A percentile compares a stretch with the other conserved stretches of the same genome.
Conservation (phyloP, 768 basidiomycete species). For the Russula griseocarnosa region DNA sequence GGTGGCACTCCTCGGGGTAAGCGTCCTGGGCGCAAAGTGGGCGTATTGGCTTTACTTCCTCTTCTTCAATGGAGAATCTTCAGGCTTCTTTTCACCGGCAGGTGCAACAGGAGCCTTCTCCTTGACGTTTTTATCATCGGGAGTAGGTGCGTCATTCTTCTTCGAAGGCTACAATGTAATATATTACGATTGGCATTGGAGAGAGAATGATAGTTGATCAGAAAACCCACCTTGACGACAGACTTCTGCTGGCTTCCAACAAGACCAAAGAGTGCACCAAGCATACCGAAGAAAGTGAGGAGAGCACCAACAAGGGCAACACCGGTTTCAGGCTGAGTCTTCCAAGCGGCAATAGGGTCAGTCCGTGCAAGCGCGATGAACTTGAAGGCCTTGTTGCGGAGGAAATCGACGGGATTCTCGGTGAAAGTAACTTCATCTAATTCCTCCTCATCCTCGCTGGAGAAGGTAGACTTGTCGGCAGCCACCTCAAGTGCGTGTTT, state of each 20-base stretch:
- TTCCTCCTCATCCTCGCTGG: slow-evolving; percentile 42
- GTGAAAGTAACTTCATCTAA: slow-evolving; percentile 50
- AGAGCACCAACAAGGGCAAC: slow-evolving; percentile 68
- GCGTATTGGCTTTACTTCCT: slow-evolving; percentile 49
- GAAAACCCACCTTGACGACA: slow-evolving; percentile 55
- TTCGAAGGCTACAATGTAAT: slow-evolving; percentile 52
- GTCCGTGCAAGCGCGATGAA: slow-evolving; percentile 76
- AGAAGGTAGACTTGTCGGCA: slow-evolving; percentile 46
- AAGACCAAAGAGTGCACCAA: slow-evolving; percentile 75
- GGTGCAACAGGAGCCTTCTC: slow-evolving; percentile 64
- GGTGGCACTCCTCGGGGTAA: neutral
- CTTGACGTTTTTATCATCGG: slow-evolving; percentile 60
- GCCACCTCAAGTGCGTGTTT: slow-evolving; percentile 82
- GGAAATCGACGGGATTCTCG: slow-evolving; percentile 73
- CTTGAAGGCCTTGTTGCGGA: slow-evolving; percentile 69
- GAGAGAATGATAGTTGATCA: neutral
- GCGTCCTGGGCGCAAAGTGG: neutral
- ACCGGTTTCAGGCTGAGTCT: slow-evolving; percentile 84
- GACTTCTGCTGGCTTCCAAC: slow-evolving; percentile 72
- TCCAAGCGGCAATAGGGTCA: slow-evolving; percentile 79
- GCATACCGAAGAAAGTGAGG: slow-evolving; percentile 80
- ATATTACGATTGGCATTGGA: slow-evolving; percentile 7
- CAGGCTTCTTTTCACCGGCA: slow-evolving; percentile 71
- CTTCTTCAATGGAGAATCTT: slow-evolving; percentile 67
- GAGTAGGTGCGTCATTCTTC: slow-evolving; percentile 66